Evolutionary conservation across 208 protist species (phyloP).

Genomic region (Leptomonas seymouri): DNA sequence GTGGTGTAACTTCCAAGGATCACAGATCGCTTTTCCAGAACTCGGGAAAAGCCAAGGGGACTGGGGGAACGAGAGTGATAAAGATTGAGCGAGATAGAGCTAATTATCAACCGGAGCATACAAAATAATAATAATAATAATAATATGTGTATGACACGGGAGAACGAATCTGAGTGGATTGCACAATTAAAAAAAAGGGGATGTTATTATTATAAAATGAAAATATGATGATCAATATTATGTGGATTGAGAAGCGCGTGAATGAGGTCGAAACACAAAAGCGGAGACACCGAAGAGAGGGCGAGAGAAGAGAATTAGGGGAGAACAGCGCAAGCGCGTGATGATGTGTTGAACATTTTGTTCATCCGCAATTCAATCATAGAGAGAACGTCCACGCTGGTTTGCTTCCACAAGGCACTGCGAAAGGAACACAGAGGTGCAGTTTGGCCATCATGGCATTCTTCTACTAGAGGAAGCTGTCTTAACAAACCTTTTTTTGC

Average conservation of each 20-base stretch:
- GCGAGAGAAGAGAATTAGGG: neutral
- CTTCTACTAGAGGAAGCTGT: too few species aligned
- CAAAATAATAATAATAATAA: neutral
- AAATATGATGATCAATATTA: too few species aligned
- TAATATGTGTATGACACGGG: conserved; percentile 5
- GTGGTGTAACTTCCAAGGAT: neutral
- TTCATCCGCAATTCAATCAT: too few species aligned
- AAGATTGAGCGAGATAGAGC: conserved; percentile 15
- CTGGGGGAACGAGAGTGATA: conserved; percentile 6
- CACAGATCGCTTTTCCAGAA: neutral
- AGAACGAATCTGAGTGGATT: neutral
- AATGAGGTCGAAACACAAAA: neutral
- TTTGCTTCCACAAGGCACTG: too few species aligned
- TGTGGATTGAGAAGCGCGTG: neutral
- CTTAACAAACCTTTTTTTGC: too few species aligned
- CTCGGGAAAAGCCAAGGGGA: conserved; percentile 3
- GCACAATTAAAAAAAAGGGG: neutral
- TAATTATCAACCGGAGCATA: conserved; percentile 1
- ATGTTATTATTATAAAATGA: too few species aligned
- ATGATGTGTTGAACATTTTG: too few species aligned
- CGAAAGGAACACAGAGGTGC: too few species aligned
- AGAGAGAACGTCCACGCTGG: too few species aligned
- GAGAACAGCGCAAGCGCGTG: neutral
- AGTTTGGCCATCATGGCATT: too few species aligned
- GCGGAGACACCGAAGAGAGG: neutral